A percentile compares a stretch with the other conserved stretches of the same genome.
phyloP scores from a whole-genome alignment of 2,329 filamentous ascomycete genomes.

The Sporothrix schenckii region DNA sequence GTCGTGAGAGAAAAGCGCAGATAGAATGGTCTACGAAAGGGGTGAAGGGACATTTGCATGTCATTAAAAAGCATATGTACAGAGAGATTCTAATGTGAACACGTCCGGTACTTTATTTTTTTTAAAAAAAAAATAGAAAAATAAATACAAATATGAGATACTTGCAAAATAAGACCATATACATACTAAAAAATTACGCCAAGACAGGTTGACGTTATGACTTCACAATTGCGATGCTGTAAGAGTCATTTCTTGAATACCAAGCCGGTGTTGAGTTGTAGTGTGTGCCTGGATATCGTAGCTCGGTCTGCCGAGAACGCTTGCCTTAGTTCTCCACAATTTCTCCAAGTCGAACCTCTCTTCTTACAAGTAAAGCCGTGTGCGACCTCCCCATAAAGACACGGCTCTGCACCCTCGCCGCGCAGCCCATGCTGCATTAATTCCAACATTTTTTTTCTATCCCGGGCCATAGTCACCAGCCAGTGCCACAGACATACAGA shows the following conservation, averaged over 20 bases:
- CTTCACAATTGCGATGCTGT: too few species aligned
- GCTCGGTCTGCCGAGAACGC: neutral
- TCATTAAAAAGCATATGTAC: neutral
- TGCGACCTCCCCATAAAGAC: neutral
- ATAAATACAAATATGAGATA: neutral
- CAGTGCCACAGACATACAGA: neutral
- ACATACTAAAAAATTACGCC: too few species aligned
- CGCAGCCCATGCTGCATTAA: neutral
- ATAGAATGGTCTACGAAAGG: neutral
- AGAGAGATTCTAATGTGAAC: too few species aligned
- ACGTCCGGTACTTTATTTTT: neutral
- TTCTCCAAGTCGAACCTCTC: constrained; percentile 19
- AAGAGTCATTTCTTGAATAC: neutral
- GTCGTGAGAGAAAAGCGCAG: neutral
- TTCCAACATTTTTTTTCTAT: neutral
- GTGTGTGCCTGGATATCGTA: neutral
- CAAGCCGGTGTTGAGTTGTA: neutral
- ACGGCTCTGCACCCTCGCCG: neutral
- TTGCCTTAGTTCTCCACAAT: constrained; percentile 26
- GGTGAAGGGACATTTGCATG: neutral
- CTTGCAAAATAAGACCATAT: too few species aligned
- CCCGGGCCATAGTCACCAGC: neutral
- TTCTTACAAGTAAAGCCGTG: neutral
- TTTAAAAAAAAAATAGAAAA: neutral
- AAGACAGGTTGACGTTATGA: too few species aligned